Evolutionary conservation across 768 basidiomycete genomes (phyloP), one percentile per base, ranked within the genome.

Genomic region (Psilocybe tampanensis): DNA sequence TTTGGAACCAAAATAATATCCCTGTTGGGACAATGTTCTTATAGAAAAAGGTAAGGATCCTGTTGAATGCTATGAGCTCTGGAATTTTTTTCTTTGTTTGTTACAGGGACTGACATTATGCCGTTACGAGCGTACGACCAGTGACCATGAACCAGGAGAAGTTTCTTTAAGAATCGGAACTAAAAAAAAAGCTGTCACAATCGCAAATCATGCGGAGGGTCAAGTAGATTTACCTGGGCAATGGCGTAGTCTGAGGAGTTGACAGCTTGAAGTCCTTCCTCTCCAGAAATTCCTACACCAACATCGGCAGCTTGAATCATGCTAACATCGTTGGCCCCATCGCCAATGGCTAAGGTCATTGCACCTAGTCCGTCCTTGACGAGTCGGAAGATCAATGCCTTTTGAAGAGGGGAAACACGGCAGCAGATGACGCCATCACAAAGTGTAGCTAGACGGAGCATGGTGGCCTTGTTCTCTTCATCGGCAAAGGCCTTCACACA

Each of bases 301-400:
- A 98, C 91, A 72, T 98, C 91, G 44, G 96, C 96, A 58, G 95
- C 95, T 78, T 97, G 96, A 54, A 98, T 98, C 96, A 98, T 34
- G n/a, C n/a, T n/a, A n/a, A n/a, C n/a, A n/a, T n/a, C n/a, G n/a
- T n/a, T n/a, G n/a, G n/a, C n/a, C n/a, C 96, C 96, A 66, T 99
- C 96, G 2, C 96, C 96, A 64, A 99, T 98, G 6, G 96, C 96
- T 53, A 99, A 80, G 8, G 94, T 96, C 89, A 98, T 94, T 8
- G 88, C 88, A 17, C 86, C 86, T 39, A 98, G 77, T 34, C 90
- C 89, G 47, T 98, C 92, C 76, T 96, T 97, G 71, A 99, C 93
- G 18, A 99, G 83, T 47, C 79, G 85, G 41, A 98, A 95, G 55
- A 99, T 80, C 58, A 95, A 86, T 12, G 96, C 96, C 69, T 98